phyloP scores from a whole-genome alignment of 164 flowering plant genomes.

The Stephania yunnanensis region DNA sequence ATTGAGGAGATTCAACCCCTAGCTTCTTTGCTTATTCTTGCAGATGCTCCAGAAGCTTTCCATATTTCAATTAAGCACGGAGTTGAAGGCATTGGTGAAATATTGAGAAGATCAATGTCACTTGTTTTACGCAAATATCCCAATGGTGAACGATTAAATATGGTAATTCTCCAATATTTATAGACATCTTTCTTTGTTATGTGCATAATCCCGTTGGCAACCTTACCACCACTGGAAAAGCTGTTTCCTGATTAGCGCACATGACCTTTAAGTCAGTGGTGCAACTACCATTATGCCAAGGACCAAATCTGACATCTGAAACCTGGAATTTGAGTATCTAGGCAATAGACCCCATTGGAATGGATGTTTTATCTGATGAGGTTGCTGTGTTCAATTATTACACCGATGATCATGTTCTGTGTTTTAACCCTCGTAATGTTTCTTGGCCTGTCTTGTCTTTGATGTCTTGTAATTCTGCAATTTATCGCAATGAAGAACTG shows the following conservation, averaged over 20 bases:
- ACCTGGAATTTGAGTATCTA: not conserved
- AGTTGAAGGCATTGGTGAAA: constrained; percentile 78
- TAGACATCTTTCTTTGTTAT: not conserved
- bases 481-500: not conserved
- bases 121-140: constrained; percentile 63
- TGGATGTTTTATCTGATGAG: not conserved
- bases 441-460: not conserved
- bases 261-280: too few species aligned
- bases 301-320: not conserved
- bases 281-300: not conserved
- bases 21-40: constrained; percentile 62
- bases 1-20: constrained; percentile 75
- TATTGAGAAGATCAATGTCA: constrained; percentile 69
- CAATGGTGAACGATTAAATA: constrained; percentile 57
- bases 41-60: constrained; percentile 94
- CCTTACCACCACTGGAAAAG: not conserved
- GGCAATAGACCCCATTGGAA: not conserved
- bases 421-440: not conserved
- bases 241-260: too few species aligned
- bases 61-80: constrained; percentile 88
- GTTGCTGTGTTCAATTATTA: not conserved
- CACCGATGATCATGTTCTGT: not conserved
- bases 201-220: not conserved
- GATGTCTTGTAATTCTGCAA: not conserved
- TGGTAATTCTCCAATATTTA: constrained; percentile 35